Base-by-base conservation (phyloP, 352 stramenopile species). In the Globisporangium cederbergense region DNA sequence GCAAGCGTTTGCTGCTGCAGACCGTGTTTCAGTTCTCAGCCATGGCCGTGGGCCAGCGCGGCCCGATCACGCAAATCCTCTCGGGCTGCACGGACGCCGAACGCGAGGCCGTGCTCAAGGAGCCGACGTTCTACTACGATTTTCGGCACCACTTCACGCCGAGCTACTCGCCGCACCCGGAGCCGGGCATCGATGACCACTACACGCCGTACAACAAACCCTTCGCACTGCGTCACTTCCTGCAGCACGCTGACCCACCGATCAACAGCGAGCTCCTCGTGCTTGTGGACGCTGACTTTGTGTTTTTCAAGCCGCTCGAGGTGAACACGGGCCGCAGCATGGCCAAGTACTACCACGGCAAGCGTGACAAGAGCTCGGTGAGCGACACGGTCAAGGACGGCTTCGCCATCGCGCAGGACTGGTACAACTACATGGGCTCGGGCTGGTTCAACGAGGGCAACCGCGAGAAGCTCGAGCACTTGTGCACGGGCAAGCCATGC, bases 371-470 rank as follows among this genome's bases (percentile, higher is more conserved):
- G 22, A 4, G 40, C 6, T 68, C 20, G 0, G 73, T 83, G n/a
- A 75, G 69, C n/a, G 78, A 87, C 62, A 73, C 59, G 9, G 78
- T 85, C 9, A 50, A 58, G 5, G 70, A 84, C 34, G 76, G 78
- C 42, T 42, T 73, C 4, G 76, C 76, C 9, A 59, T 87, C n/a
- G 78, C 76, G 4, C 76, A 83, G 59, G 74, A 85, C 64, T 83
- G 72, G 77, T 70, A 63, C 43, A 75, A 75, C 45, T 80, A 77
- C 60, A 72, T 86, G 49, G 62, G 63, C 30, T 64, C 54, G 18
- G 77, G 73, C 2, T 85, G 74, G 75, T 84, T 81, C 43, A 51
- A 51, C 16, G 42, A 70, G 4, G 62, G 66, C 32, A 56, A 65
- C 9, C 36, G 54, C 7, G 64, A 71, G 1, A 78, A 74, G 32